Conservation (phyloP, 805 yeast species). For the Metahyphopichia silvanorum region DNA sequence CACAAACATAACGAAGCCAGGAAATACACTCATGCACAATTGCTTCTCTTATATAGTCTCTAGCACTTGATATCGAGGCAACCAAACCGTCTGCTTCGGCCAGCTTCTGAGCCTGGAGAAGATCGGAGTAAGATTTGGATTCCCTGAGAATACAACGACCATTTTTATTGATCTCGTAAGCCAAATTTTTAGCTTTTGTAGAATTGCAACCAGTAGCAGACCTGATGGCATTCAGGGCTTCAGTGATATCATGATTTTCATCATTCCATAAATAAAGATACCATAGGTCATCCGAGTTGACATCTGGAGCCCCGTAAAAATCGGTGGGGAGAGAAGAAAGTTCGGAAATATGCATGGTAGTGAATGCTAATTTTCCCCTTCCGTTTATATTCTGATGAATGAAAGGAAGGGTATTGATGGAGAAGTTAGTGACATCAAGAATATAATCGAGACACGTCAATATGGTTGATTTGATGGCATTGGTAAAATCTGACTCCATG, state of each 20-base stretch:
- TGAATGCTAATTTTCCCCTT: constrained; percentile 14
- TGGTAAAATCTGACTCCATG: constrained; percentile 10
- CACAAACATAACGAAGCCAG: constrained; percentile 48
- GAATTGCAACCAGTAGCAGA: constrained; percentile 25
- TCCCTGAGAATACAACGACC: constrained; percentile 51
- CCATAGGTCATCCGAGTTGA: constrained; percentile 33
- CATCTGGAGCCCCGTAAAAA: constrained; percentile 31
- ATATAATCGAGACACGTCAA: constrained; percentile 37
- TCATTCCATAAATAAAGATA: constrained; percentile 72
- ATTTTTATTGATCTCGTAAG: constrained; percentile 44
- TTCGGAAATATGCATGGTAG: constrained; percentile 25
- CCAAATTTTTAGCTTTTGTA: constrained; percentile 28
- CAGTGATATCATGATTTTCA: constrained; percentile 61
- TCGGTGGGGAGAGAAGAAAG: constrained; percentile 26
- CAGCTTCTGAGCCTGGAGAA: constrained; percentile 31
- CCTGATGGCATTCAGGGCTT: constrained; percentile 48
- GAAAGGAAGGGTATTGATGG: constrained; percentile 38
- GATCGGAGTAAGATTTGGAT: constrained; percentile 15
- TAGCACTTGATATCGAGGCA: constrained; percentile 49
- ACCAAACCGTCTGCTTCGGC: constrained; percentile 51
- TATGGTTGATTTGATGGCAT: constrained; percentile 25
- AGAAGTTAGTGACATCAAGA: constrained; percentile 39
- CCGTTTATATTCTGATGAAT: constrained; percentile 29
- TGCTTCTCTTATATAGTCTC: constrained; percentile 50
- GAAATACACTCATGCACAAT: constrained; percentile 42